phyloP scores from a whole-genome alignment of 768 basidiomycete genomes.

The Tylopilus sp. region DNA sequence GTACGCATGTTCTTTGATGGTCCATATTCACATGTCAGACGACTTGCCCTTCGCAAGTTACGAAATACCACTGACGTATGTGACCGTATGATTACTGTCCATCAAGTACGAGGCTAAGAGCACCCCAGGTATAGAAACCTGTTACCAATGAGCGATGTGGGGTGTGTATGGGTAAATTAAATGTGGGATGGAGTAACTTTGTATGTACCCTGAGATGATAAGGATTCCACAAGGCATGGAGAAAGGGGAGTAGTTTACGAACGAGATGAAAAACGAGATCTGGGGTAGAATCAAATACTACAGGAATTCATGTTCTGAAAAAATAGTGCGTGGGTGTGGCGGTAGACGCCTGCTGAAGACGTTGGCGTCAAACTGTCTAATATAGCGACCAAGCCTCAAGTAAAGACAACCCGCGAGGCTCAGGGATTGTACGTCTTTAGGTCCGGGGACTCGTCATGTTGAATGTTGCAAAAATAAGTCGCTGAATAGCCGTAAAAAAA shows the following conservation, averaged over 20 bases:
- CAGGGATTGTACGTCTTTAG: background rate
- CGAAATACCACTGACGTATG: background rate
- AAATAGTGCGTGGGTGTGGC: background rate
- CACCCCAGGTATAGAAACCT: slow-evolving; percentile 4
- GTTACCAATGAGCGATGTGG: background rate
- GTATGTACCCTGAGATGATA: slow-evolving; percentile 2
- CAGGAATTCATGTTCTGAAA: background rate
- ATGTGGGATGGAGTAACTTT: slow-evolving; percentile 4
- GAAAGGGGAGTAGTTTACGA: slow-evolving; percentile 7
- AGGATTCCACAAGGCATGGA: slow-evolving; percentile 11
- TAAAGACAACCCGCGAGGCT: slow-evolving; percentile 22
- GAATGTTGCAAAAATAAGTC: slow-evolving; percentile 24
- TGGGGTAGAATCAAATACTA: background rate
- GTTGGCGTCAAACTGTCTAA: background rate
- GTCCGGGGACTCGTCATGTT: slow-evolving; percentile 2
- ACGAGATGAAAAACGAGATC: background rate
- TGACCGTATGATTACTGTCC: background rate
- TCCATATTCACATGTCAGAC: slow-evolving; percentile 1
- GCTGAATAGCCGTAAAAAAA: slow-evolving; percentile 5
- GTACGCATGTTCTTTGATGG: background rate
- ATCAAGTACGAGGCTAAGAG: background rate
- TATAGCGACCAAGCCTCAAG: too few relatives aligned
- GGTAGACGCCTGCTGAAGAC: background rate
- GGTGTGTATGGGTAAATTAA: background rate
- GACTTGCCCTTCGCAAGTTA: background rate